Evolutionary conservation across 106 monocot species (phyloP).

Genomic region (Chionographis japonica): DNA sequence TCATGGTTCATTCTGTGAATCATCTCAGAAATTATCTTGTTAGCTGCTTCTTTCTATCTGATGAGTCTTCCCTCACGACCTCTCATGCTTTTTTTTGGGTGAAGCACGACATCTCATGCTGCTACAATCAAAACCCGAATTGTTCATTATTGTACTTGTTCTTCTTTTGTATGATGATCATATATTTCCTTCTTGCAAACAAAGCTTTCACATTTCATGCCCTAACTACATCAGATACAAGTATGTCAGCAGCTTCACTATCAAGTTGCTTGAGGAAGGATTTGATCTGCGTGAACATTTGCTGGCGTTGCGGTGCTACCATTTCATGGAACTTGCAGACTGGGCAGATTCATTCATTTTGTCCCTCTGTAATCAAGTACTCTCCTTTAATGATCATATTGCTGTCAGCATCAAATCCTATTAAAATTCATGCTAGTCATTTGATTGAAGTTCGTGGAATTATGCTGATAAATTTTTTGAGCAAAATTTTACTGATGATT

Average conservation of each 20-base stretch:
- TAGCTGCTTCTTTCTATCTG: conserved; percentile 1
- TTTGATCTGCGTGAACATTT: conserved; percentile 80
- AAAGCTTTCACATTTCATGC: background rate
- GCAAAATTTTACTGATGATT: background rate
- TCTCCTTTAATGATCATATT: background rate
- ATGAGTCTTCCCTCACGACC: background rate
- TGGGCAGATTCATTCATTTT: conserved; percentile 85
- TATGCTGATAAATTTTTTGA: background rate
- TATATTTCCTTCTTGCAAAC: background rate
- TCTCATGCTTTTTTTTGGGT: background rate
- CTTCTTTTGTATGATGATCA: background rate
- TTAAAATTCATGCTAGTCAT: background rate
- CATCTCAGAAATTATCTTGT: background rate
- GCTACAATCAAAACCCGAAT: too few species aligned
- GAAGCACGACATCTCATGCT: too few species aligned
- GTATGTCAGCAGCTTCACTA: conserved; percentile 84
- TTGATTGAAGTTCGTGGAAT: background rate
- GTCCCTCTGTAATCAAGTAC: conserved; percentile 63
- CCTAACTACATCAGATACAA: conserved; percentile 63
- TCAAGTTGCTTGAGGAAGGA: conserved; percentile 83
- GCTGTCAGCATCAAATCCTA: background rate
- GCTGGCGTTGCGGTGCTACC: conserved; percentile 70
- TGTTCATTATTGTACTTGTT: too few species aligned
- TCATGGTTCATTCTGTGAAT: too few species aligned
- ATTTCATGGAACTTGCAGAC: conserved; percentile 93